These are phyloP conservation scores for Lantana camara DNA, from an alignment of 257 asterid species.

Conservation along the genomic window DNA sequence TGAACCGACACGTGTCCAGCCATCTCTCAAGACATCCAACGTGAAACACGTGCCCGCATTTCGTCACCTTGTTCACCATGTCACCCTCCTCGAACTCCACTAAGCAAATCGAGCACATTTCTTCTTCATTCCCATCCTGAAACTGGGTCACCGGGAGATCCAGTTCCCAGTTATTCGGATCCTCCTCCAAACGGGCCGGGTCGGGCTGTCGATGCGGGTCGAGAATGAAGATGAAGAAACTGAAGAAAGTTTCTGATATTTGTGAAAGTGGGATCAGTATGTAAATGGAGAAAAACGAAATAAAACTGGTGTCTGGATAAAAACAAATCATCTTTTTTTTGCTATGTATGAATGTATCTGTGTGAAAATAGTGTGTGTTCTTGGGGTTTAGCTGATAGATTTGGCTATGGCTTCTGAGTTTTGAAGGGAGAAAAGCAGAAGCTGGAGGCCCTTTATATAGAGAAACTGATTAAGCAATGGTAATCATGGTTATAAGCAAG, in stretches of 20 bases:
- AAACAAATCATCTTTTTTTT: conserved; percentile 34
- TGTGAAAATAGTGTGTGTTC: too few species aligned
- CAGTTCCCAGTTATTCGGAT: conserved; percentile 32
- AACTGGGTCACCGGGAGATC: conserved; percentile 30
- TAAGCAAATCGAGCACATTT: conserved; percentile 61
- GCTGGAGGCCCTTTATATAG: not conserved
- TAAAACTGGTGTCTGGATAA: conserved; percentile 25
- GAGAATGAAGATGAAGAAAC: conserved; percentile 28
- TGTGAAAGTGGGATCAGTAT: conserved; percentile 34
- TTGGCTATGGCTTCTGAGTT: not conserved
- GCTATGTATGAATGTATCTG: too few species aligned
- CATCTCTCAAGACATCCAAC: conserved; percentile 56
- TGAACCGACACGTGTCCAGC: conserved; percentile 55
- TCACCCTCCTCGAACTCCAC: conserved; percentile 50
- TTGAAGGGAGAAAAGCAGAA: not conserved
- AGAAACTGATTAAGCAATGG: conserved; percentile 9
- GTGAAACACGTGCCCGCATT: conserved; percentile 67
- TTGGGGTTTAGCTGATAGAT: not conserved
- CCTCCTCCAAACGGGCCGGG: not conserved
- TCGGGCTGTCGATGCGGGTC: conserved; percentile 42
- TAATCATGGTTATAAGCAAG: conserved; percentile 27
- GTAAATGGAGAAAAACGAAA: conserved; percentile 25
- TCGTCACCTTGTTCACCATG: conserved; percentile 48
- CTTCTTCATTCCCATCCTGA: conserved; percentile 23
- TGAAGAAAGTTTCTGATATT: not conserved